A percentile compares a stretch with the other conserved stretches of the same genome.
Evolutionary conservation across 108 stramenopile species (phyloP).

Genomic region (Fragilaria crotonensis): DNA sequence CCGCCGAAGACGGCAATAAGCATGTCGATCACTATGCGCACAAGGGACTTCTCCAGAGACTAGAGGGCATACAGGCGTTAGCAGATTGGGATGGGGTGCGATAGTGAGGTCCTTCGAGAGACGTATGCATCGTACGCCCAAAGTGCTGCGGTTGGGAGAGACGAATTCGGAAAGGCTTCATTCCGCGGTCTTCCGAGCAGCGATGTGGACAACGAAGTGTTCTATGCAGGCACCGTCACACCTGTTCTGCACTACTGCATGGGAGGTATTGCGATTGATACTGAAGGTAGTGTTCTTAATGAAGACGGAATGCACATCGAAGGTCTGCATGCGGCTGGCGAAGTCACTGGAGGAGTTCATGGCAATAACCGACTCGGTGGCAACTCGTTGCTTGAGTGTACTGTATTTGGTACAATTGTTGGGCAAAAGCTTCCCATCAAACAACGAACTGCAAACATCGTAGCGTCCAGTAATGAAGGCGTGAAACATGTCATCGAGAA

Average conservation of each 20-base stretch:
- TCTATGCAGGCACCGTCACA: constrained; percentile 69
- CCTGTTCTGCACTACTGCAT: constrained; percentile 86
- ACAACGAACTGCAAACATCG: constrained; percentile 12
- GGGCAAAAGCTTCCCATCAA: constrained; percentile 62
- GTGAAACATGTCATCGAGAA: neutral
- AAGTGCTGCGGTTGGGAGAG: constrained; percentile 43
- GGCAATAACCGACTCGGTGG: constrained; percentile 70
- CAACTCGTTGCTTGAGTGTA: constrained; percentile 76
- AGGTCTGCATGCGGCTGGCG: constrained; percentile 57
- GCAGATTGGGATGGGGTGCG: constrained; percentile 62
- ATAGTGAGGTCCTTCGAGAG: constrained; percentile 24
- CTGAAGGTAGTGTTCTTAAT: constrained; percentile 45
- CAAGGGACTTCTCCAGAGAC: constrained; percentile 68
- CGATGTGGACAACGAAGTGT: constrained; percentile 47
- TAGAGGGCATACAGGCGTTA: constrained; percentile 64
- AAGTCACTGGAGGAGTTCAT: constrained; percentile 66
- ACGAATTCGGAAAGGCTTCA: constrained; percentile 57
- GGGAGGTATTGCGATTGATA: constrained; percentile 73
- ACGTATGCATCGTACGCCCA: constrained; percentile 58
- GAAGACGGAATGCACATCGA: constrained; percentile 18
- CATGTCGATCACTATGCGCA: constrained; percentile 82
- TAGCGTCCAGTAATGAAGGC: neutral
- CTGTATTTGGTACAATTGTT: constrained; percentile 71
- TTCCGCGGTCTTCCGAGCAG: constrained; percentile 40
- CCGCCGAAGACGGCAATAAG: constrained; percentile 73